Evolutionary conservation across 2,329 filamentous ascomycete species (phyloP), one percentile per base, ranked within the genome.

Genomic region (Aspergillaceae sp.): DNA sequence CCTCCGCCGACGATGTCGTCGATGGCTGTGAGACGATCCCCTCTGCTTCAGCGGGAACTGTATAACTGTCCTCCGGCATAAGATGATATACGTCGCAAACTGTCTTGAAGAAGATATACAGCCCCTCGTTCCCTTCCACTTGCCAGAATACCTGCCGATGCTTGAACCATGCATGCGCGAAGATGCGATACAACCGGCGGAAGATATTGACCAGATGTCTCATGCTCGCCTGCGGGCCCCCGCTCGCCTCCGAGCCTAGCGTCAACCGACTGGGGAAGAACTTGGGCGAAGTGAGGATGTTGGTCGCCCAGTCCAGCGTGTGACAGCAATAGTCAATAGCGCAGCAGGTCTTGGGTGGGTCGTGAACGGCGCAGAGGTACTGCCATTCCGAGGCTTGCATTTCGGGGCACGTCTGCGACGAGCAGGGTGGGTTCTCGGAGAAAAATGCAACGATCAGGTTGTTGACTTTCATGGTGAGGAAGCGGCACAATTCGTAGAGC

Each of bases 321-420:
- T 98, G 92, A 66, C 91, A 97, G 76, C 90, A 96, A 72, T 98
- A 98, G 70, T 98, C 92, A 62, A 98, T 96, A 43, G 92, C 92
- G 68, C 91, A 96, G 73, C 92, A 98, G 59, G 85, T 87, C 71
- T 97, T 97, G 42, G 92, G 92, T 42, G 89, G 86, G 63, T 97
- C 91, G 65, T 98, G 92, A 3, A 97, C 92, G 43, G 92, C 92
- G 71, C 92, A 98, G 41, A 98, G 80, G 62, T 97, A 98, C 70
- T 98, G 92, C 92, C 92, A 98, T 73, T 98, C 91, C 29, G 87
- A 92, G 2, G 92, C 92, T 62, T 92, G 89, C 92, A 98, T 98
- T 70, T 98, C 92, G 30, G 90, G 89, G 61, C 92, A 98, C 1
- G 92, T 96, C 52, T 77, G 76, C 9, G 86, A 80, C 49, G 88